Conservation (phyloP, 108 stramenopile genomes). For the Skeletonema tropicum region DNA sequence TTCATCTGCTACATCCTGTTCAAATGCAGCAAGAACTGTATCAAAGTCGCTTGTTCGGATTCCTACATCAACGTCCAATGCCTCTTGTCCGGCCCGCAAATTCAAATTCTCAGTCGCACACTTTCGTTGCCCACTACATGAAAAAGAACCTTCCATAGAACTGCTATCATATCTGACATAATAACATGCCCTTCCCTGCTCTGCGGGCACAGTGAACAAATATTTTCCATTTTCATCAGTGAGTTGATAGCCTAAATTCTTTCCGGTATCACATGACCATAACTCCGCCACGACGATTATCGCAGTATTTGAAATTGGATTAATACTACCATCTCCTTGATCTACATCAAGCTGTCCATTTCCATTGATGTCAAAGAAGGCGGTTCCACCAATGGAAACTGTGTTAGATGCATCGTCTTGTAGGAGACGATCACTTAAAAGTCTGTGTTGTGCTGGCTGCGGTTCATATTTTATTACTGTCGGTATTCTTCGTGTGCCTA, state of each 20-base stretch:
- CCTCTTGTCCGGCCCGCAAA: neutral
- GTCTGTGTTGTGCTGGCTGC: neutral
- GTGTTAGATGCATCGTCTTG: neutral
- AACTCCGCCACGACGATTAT: neutral
- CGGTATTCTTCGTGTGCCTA: neutral
- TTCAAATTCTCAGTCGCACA: neutral
- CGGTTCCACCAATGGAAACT: neutral
- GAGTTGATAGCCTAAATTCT: neutral
- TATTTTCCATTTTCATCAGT: neutral
- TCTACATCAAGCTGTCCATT: neutral
- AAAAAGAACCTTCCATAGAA: neutral
- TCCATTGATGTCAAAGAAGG: neutral
- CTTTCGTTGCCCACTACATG: neutral
- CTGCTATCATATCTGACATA: constrained; percentile 1
- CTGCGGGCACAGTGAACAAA: neutral
- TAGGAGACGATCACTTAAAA: neutral
- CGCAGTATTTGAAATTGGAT: neutral
- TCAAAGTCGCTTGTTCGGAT: neutral
- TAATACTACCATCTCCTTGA: neutral
- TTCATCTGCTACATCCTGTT: neutral
- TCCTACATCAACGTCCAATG: neutral
- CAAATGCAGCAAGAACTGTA: neutral
- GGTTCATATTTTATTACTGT: neutral
- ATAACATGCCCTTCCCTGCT: neutral
- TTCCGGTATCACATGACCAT: neutral